Base-by-base conservation (phyloP, 2,329 filamentous ascomycete genomes). In the Colletotrichum tanaceti region DNA sequence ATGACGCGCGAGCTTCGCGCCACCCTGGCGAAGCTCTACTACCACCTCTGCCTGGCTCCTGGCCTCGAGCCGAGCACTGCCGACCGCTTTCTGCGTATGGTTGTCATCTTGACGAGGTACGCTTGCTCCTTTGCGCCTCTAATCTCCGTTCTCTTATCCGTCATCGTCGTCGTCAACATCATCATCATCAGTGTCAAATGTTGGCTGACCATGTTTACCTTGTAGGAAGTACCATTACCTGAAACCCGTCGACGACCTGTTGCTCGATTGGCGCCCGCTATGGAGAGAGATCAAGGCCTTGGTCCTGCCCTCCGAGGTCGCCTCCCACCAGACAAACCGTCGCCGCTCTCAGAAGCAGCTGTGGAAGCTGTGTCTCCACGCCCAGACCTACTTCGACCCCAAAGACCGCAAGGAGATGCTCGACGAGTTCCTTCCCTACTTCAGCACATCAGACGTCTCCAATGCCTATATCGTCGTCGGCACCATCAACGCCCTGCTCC, bases 51-150 rank as follows among this genome's bases (percentile, higher is more conserved):
- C 5, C 86, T 99, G 70, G 93, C 96, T 35, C 96, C 95, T 0
- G 96, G 97, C 4, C 85, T 99, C 64, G 95, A 98, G 76, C 87
- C 88, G 59, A 86, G 86, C 68, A 90, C 94, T 10, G 88, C 93
- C 5, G 97, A 99, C 80, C 89, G 95, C 68, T 99, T 99, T 78
- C 88, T 95, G 53, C 96, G 93, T 84, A 98, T 98, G 94, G 95
- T 98, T 76, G 92, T 98, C 80, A 90, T 93, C 13, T 82, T 99
- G 73, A 97, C 94, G n/a, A 97, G 96, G 94, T 96, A 82, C 80
- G 90, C 82, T 64, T 49, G 46, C 16, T 53, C 49, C 49, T 11
- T 53, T 38, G 54, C 64, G 44, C 55, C 52, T 62, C 43, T 38
- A n/a, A n/a, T 54, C n/a, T 50, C 22, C 49, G 18, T 9, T 41